These are phyloP conservation scores for Ceratobasidium sp. DNA, from an alignment of 1,284 basidiomycete genomes.

Conservation along the genomic window DNA sequence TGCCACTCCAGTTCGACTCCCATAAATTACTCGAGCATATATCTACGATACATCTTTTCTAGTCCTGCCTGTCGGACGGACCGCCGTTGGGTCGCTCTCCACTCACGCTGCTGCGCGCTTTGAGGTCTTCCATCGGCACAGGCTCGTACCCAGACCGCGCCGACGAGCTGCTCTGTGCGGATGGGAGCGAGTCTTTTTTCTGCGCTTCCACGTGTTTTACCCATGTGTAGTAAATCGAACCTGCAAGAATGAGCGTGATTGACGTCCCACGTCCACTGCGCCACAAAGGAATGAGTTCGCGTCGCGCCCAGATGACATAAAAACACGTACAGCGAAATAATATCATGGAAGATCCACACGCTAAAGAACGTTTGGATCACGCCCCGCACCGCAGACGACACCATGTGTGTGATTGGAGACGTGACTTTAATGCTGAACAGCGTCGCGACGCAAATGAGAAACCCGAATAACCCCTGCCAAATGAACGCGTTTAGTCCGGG, in stretches of 20 bases:
- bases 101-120: slow-evolving; percentile 48
- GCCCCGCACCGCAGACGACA: slow-evolving; percentile 85
- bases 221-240: slow-evolving; percentile 88
- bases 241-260: slow-evolving; percentile 79
- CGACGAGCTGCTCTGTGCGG: slow-evolving; percentile 1
- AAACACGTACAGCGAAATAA: slow-evolving; percentile 73
- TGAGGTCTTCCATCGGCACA: slow-evolving; percentile 63
- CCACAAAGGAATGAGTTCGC: slow-evolving; percentile 18
- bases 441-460: slow-evolving; percentile 90
- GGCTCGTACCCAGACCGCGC: slow-evolving; percentile 57
- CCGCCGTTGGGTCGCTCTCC: too few species aligned
- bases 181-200: slow-evolving; percentile 39
- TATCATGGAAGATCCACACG: slow-evolving; percentile 77
- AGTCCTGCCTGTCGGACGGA: slow-evolving; percentile 3
- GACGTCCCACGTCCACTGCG: slow-evolving; percentile 79
- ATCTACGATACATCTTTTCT: slow-evolving; percentile 13
- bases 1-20: background rate
- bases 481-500: background rate
- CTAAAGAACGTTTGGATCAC: slow-evolving; percentile 82
- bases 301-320: slow-evolving; percentile 29
- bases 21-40: slow-evolving; percentile 14
- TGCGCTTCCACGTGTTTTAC: slow-evolving; percentile 76
- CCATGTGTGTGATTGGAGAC: slow-evolving; percentile 92
- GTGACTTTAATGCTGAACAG: slow-evolving; percentile 90
- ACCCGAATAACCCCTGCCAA: slow-evolving; percentile 77